A percentile compares a stretch with the other conserved stretches of the same genome.
phyloP scores from a whole-genome alignment of 1,139 yeast species.

The Ogataea hybrid region DNA sequence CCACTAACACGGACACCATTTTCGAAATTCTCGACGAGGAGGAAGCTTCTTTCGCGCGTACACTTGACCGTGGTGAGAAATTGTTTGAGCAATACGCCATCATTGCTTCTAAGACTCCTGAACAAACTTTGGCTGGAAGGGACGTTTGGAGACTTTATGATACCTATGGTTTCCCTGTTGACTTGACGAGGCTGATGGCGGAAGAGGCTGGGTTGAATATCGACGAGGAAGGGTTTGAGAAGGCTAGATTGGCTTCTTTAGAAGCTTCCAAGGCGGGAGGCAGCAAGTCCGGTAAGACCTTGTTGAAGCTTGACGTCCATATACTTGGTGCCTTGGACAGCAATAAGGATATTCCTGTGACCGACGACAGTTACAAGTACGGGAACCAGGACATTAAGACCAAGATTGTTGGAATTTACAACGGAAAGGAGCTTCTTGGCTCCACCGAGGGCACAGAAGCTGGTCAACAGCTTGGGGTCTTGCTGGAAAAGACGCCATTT shows the following conservation, averaged over 20 bases:
- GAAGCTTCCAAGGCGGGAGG: conserved; percentile 95
- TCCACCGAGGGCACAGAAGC: conserved; percentile 36
- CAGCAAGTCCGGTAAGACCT: conserved; percentile 45
- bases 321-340: conserved; percentile 65
- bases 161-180: conserved; percentile 99
- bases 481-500: conserved; percentile 88
- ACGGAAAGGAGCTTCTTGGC: conserved; percentile 60
- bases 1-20: conserved; percentile 66
- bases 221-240: conserved; percentile 88
- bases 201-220: conserved; percentile 95
- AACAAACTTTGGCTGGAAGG: conserved; percentile 79
- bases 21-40: conserved; percentile 94
- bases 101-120: conserved; percentile 72
- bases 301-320: conserved; percentile 87
- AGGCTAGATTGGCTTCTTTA: conserved; percentile 81
- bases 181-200: conserved; percentile 96
- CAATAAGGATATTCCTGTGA: conserved; percentile 64
- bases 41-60: conserved; percentile 90
- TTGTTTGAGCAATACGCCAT: conserved; percentile 90
- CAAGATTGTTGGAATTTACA: conserved; percentile 66
- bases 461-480: conserved; percentile 65
- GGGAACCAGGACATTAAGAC: conserved; percentile 63
- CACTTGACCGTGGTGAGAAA: conserved; percentile 97
- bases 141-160: conserved; percentile 99
- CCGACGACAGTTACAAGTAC: conserved; percentile 78